These are phyloP conservation scores for Ustilago sp. DNA, from an alignment of 1,284 basidiomycete genomes.

Conservation along the genomic window DNA sequence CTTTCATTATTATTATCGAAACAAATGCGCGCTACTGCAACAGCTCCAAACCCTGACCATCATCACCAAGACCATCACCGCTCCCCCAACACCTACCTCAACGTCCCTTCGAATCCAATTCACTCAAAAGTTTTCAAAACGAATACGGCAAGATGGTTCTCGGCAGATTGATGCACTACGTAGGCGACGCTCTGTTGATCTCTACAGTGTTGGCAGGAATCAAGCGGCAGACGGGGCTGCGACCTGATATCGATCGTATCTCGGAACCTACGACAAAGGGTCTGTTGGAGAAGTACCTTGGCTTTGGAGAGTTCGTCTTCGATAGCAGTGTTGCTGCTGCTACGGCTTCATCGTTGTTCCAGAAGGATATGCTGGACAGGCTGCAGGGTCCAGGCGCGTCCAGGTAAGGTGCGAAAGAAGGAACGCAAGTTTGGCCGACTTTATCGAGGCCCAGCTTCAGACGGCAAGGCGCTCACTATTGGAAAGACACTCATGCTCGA, in stretches of 20 bases:
- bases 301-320: conserved; percentile 88
- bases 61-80: not conserved
- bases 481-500: no score
- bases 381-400: conserved; percentile 14
- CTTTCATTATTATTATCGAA: not conserved
- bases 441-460: no score
- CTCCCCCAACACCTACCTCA: not conserved
- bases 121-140: no score
- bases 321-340: conserved; percentile 70
- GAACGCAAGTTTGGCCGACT: not conserved
- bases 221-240: conserved; percentile 75
- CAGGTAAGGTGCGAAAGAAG: not conserved
- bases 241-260: conserved; percentile 56
- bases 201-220: conserved; percentile 92
- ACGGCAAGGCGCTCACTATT: no score
- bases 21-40: conserved; percentile 7
- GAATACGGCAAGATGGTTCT: conserved; percentile 47
- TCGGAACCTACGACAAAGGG: conserved; percentile 78
- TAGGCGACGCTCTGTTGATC: conserved; percentile 84
- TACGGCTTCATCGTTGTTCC: conserved; percentile 53
- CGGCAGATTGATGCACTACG: conserved; percentile 85
- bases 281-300: conserved; percentile 83
- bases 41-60: not conserved
- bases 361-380: conserved; percentile 34
- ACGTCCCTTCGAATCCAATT: no score